Conservation (phyloP, 257 asterid species). For the Catharanthus roseus region DNA sequence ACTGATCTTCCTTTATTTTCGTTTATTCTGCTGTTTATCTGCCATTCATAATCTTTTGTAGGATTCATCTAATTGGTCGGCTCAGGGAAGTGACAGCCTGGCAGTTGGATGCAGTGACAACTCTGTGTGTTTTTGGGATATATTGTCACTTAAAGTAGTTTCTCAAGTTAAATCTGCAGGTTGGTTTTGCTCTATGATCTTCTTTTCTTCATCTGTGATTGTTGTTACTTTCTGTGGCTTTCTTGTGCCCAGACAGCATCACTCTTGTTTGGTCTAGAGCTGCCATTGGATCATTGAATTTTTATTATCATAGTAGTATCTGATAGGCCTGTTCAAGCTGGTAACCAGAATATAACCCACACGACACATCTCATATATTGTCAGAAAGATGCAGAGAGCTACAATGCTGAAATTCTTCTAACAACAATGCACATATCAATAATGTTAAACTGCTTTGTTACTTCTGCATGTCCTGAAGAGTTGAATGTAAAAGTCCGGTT, state of each 20-base stretch:
- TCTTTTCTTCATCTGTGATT: background rate
- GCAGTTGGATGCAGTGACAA: slow-evolving; percentile 88
- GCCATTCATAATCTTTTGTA: slow-evolving; percentile 21
- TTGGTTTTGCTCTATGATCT: slow-evolving; percentile 18
- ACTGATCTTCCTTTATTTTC: background rate
- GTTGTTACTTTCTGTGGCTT: background rate
- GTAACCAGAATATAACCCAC: background rate
- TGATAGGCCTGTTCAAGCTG: background rate
- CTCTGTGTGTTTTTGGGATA: slow-evolving; percentile 72
- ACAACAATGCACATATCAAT: background rate
- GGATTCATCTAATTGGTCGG: slow-evolving; percentile 36
- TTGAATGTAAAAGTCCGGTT: background rate
- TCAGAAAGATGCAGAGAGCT: background rate
- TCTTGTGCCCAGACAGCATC: background rate
- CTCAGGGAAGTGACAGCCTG: slow-evolving; percentile 34
- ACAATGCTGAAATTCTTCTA: background rate
- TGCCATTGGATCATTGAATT: background rate
- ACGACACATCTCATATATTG: background rate
- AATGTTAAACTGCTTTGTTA: too few species aligned
- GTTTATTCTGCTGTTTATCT: background rate
- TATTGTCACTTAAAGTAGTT: slow-evolving; percentile 31
- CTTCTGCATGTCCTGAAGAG: background rate
- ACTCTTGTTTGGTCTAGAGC: background rate
- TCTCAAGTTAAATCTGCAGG: slow-evolving; percentile 64
- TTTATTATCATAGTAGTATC: background rate